A percentile compares a stretch with the other conserved stretches of the same genome.
phyloP scores from a whole-genome alignment of 768 basidiomycete species.

The Trametes meyenii region DNA sequence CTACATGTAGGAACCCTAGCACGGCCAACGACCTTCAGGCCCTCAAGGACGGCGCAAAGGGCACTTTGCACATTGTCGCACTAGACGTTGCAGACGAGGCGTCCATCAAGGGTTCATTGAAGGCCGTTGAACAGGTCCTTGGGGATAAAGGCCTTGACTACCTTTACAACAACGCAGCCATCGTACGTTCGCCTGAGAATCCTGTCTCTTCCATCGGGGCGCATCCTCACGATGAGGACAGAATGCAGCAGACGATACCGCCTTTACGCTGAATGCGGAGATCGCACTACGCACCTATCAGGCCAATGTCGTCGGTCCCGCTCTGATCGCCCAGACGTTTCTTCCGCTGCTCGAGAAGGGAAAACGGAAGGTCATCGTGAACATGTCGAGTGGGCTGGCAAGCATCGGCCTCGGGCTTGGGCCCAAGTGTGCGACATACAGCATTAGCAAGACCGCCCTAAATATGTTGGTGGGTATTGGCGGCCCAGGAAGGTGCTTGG shows the following conservation, averaged over 20 bases:
- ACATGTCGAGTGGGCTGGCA: conserved; percentile 37
- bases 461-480: conserved; percentile 42
- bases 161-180: conserved; percentile 43
- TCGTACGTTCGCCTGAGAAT: conserved; percentile 31
- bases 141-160: conserved; percentile 40
- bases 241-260: conserved; percentile 32
- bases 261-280: conserved; percentile 30
- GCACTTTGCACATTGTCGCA: conserved; percentile 36
- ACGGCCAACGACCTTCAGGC: conserved; percentile 28
- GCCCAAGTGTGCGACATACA: conserved; percentile 35
- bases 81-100: conserved; percentile 36
- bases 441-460: conserved; percentile 41
- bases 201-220: not conserved
- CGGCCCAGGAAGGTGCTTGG: not conserved
- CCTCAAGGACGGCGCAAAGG: conserved; percentile 29
- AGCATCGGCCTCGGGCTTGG: conserved; percentile 39
- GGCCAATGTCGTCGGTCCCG: conserved; percentile 40
- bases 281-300: conserved; percentile 30
- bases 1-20: conserved; percentile 35
- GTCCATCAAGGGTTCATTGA: conserved; percentile 32
- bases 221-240: not conserved
- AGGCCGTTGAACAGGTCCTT: conserved; percentile 32
- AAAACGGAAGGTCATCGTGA: conserved; percentile 38
- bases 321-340: conserved; percentile 38
- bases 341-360: conserved; percentile 39